Evolutionary conservation across 495 filamentous ascomycete species (phyloP).

Genomic region (Xylaria castorea): DNA sequence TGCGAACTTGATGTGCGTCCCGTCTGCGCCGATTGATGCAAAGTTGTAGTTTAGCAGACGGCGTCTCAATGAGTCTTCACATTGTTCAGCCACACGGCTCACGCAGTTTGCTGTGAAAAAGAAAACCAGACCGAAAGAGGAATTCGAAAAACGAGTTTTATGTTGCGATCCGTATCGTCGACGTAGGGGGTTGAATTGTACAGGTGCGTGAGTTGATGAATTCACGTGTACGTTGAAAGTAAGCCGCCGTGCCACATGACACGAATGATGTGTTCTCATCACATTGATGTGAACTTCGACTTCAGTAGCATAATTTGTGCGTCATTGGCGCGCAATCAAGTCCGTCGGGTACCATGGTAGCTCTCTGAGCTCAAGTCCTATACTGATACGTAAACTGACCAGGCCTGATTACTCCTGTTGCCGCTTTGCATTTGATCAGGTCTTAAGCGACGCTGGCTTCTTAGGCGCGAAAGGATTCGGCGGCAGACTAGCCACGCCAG

Average conservation of each 20-base stretch:
- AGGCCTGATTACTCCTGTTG: background rate
- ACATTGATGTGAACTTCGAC: constrained; percentile 36
- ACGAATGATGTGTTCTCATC: constrained; percentile 28
- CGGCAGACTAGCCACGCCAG: constrained; percentile 40
- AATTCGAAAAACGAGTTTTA: background rate
- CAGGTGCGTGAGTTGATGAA: background rate
- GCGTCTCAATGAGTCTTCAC: background rate
- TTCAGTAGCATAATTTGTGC: background rate
- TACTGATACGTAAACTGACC: background rate
- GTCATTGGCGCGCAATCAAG: background rate
- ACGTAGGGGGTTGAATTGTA: background rate
- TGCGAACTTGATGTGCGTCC: background rate
- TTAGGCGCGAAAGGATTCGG: constrained; percentile 40
- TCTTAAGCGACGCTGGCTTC: constrained; percentile 34
- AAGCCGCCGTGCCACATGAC: constrained; percentile 20
- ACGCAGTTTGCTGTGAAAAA: background rate
- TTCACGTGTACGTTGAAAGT: constrained; percentile 6
- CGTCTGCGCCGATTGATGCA: constrained; percentile 5
- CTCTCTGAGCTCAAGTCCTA: background rate
- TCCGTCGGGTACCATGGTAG: background rate
- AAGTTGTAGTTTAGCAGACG: background rate
- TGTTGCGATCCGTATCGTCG: background rate
- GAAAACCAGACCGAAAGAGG: background rate
- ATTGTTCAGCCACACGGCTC: background rate
- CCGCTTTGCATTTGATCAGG: constrained; percentile 1